A percentile compares a stretch with the other conserved stretches of the same genome.
Evolutionary conservation across 2,329 filamentous ascomycete genomes (phyloP).

Genomic region (Trichophyton equinum): DNA sequence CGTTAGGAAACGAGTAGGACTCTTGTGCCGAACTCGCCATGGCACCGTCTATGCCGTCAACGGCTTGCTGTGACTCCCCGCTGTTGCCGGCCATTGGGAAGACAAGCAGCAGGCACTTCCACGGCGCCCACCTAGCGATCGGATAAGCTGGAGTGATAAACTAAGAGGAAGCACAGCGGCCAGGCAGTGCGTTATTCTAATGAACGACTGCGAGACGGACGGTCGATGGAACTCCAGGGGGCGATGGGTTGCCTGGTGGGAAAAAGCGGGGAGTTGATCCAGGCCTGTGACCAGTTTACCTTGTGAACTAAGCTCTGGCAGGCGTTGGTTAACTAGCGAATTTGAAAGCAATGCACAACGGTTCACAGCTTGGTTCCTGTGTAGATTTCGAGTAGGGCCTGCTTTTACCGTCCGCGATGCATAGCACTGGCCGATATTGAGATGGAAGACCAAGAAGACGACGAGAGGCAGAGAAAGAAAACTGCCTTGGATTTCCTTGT

Average conservation of each 20-base stretch:
- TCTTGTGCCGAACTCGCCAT: neutral
- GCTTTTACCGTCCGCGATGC: neutral
- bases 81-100: neutral
- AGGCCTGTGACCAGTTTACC: too few relatives aligned
- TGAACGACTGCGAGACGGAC: neutral
- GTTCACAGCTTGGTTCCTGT: neutral
- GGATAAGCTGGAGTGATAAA: neutral
- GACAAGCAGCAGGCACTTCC: neutral
- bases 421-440: neutral
- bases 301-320: neutral
- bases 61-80: neutral
- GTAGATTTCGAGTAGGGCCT: neutral
- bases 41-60: neutral
- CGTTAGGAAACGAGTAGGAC: constrained; percentile 32
- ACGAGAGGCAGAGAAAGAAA: neutral
- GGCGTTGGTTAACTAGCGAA: neutral
- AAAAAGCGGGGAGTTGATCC: neutral
- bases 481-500: neutral
- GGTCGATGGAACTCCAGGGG: neutral
- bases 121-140: neutral
- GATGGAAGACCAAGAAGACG: neutral
- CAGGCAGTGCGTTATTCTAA: neutral
- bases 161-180: neutral
- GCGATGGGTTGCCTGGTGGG: neutral
- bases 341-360: neutral